These are phyloP conservation scores for Senecio squalidus DNA, from an alignment of 140 eudicot species.

Conservation along the genomic window DNA sequence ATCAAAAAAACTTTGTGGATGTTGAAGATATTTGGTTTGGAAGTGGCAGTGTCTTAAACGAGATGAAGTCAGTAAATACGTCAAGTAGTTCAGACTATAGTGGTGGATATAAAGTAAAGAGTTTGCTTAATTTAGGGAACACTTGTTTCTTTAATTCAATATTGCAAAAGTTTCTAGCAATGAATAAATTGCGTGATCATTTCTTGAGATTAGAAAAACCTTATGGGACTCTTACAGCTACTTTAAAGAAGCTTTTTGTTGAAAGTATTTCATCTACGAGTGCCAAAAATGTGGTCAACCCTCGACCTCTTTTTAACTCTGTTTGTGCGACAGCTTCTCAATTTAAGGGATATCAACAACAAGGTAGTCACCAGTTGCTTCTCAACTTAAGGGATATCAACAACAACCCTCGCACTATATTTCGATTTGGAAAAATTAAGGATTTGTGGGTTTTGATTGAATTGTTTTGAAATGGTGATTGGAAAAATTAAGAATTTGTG, in stretches of 20 bases:
- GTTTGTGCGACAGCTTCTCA: conserved; percentile 64
- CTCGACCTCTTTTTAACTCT: conserved; percentile 53
- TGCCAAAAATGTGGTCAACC: conserved; percentile 40
- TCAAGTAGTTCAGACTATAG: conserved; percentile 5
- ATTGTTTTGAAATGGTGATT: too few relatives aligned
- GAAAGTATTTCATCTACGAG: conserved; percentile 33
- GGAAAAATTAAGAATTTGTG: too few relatives aligned
- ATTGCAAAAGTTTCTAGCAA: conserved; percentile 62
- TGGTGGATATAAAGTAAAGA: conserved; percentile 41
- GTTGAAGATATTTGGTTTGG: conserved; percentile 80
- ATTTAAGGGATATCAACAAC: conserved; percentile 70
- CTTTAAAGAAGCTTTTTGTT: conserved; percentile 47
- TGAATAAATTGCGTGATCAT: conserved; percentile 44
- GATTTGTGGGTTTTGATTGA: too few relatives aligned
- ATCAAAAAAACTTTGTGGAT: conserved; percentile 35
- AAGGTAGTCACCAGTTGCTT: conserved; percentile 79
- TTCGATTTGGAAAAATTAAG: too few relatives aligned
- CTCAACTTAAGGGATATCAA: neutral
- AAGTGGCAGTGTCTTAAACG: conserved; percentile 42
- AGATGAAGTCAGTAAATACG: conserved; percentile 24
- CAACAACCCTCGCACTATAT: too few relatives aligned
- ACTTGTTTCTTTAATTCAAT: conserved; percentile 76
- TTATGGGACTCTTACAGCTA: conserved; percentile 48
- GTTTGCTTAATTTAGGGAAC: conserved; percentile 63
- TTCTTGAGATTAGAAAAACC: conserved; percentile 40